phyloP scores from a whole-genome alignment of 108 stramenopile genomes.

The Stephanodiscus minutulus region DNA sequence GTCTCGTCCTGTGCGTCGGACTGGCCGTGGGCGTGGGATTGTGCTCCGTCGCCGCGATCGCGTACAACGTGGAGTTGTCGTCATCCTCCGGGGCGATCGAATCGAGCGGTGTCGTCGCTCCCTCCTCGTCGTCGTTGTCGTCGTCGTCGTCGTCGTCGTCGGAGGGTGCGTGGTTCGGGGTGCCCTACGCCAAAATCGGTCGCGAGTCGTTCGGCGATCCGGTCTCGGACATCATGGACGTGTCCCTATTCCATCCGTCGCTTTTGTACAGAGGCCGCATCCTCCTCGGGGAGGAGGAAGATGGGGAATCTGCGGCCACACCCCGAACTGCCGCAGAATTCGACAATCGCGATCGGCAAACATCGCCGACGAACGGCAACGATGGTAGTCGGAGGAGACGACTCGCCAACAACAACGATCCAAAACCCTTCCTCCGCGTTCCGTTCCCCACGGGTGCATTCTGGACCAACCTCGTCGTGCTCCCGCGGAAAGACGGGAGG shows the following conservation, averaged over 20 bases:
- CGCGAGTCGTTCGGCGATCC: conserved; percentile 70
- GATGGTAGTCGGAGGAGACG: no score
- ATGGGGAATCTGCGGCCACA: background rate
- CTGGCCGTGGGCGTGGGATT: conserved; percentile 36
- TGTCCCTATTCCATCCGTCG: conserved; percentile 67
- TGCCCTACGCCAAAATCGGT: conserved; percentile 63
- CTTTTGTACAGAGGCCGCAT: conserved; percentile 42
- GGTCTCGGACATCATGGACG: conserved; percentile 59
- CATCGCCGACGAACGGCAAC: background rate
- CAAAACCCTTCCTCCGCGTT: conserved; percentile 53
- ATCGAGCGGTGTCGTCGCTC: background rate
- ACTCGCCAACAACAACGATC: conserved; percentile 4
- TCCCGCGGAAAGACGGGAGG: conserved; percentile 16
- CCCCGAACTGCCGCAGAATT: conserved; percentile 12
- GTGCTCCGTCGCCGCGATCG: conserved; percentile 28
- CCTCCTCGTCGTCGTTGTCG: conserved; percentile 1
- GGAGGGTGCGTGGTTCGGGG: conserved; percentile 19
- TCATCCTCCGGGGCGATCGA: no score
- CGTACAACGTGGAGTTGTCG: conserved; percentile 22
- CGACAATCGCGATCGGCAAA: background rate
- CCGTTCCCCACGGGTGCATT: conserved; percentile 91
- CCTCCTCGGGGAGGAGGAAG: conserved; percentile 1
- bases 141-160: background rate
- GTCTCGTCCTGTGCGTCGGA: conserved; percentile 34
- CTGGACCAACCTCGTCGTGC: conserved; percentile 85